phyloP scores from a whole-genome alignment of 768 basidiomycete species.

The Naganishia onofrii region DNA sequence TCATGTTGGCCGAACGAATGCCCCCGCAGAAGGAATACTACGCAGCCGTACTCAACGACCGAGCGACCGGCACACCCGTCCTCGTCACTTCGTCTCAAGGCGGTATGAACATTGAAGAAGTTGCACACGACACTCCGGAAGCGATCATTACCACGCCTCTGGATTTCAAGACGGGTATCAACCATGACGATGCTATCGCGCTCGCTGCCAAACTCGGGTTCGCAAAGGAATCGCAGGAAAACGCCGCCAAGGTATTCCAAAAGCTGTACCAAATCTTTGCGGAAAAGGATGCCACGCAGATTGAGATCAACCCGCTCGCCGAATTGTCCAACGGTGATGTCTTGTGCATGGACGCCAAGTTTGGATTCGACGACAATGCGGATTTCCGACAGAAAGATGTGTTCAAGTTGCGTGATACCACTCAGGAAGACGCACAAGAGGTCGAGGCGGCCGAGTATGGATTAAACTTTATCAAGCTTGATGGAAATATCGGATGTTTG shows the following conservation, averaged over 20 bases:
- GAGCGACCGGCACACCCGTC: slow-evolving; percentile 79
- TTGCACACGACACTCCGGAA: slow-evolving; percentile 87
- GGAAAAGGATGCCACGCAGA: slow-evolving; percentile 98
- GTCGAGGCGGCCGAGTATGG: slow-evolving; percentile 95
- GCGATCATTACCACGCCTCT: slow-evolving; percentile 96
- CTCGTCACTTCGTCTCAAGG: slow-evolving; percentile 91
- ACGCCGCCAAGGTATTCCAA: slow-evolving; percentile 90
- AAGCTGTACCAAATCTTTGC: slow-evolving; percentile 96
- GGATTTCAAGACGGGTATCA: slow-evolving; percentile 75
- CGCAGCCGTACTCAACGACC: slow-evolving; percentile 93
- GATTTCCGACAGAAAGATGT: slow-evolving; percentile 93
- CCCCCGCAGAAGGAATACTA: slow-evolving; percentile 96
- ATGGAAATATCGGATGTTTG: slow-evolving; percentile 92
- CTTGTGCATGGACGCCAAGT: slow-evolving; percentile 99
- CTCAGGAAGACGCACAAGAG: slow-evolving; percentile 95
- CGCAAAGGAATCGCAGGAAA: slow-evolving; percentile 67
- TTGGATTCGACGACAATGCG: slow-evolving; percentile 99
- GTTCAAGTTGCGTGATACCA: slow-evolving; percentile 81
- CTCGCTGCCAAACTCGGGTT: slow-evolving; percentile 91
- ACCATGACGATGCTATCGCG: slow-evolving; percentile 65
- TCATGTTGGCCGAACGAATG: slow-evolving; percentile 96
- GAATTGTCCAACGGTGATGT: slow-evolving; percentile 87
- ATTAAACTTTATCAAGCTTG: slow-evolving; percentile 98
- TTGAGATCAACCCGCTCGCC: slow-evolving; percentile 98
- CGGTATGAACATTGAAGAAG: slow-evolving; percentile 99